Conservation (phyloP, 164 flowering plant species). For the Umbellularia californica region DNA sequence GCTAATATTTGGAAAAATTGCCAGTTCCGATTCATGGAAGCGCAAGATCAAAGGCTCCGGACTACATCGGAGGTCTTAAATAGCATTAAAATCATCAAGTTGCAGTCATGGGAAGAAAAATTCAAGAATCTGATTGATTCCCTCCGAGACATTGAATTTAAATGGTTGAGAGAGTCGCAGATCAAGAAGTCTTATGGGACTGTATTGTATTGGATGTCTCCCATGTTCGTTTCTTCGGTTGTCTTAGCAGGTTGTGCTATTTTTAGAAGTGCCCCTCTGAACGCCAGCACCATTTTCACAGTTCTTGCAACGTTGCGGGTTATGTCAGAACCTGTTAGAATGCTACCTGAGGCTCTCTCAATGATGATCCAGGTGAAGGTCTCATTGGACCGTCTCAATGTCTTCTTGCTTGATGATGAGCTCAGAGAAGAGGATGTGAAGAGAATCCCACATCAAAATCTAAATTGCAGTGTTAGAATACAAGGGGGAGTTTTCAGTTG, state of each 20-base stretch:
- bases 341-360: constrained; percentile 66
- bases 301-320: constrained; percentile 56
- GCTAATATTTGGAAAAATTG: constrained; percentile 54
- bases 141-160: constrained; percentile 50
- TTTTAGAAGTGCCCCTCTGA: constrained; percentile 42
- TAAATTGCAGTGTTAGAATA: constrained; percentile 25
- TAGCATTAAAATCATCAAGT: constrained; percentile 79
- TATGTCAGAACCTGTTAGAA: constrained; percentile 67
- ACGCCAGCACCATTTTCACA: constrained; percentile 77
- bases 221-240: constrained; percentile 65
- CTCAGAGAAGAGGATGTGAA: constrained; percentile 29
- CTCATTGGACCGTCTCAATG: constrained; percentile 58
- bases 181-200: constrained; percentile 37
- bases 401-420: constrained; percentile 65
- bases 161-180: constrained; percentile 54
- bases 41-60: constrained; percentile 68
- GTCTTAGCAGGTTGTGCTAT: constrained; percentile 57
- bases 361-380: constrained; percentile 69
- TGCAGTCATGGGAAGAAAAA: constrained; percentile 89
- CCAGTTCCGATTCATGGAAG: constrained; percentile 52
- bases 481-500: constrained; percentile 51
- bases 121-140: constrained; percentile 53
- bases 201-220: constrained; percentile 72
- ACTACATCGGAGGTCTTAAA: constrained; percentile 74
- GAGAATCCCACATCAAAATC: background rate